Base-by-base conservation (phyloP, 305 asterid genomes). In the Salvia sclarea region DNA sequence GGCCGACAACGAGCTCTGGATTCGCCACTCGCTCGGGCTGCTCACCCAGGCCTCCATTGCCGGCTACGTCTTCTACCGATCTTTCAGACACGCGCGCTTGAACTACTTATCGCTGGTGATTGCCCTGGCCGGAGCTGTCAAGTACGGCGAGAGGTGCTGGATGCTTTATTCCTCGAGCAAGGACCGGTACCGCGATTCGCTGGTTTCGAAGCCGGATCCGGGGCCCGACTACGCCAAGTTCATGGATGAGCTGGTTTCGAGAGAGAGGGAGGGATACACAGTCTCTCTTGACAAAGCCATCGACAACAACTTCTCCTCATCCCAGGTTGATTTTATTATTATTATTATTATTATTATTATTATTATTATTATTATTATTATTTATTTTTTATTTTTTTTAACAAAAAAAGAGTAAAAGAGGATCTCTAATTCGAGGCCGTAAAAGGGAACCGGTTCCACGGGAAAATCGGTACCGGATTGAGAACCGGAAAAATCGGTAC, bases 1-100 rank as follows among this genome's bases (percentile, higher is more conserved):
- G 60, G 88, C 83, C 20, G 91, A 85, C 53, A 85, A 85, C 18
- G 84, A 83, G 81, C 85, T 85, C 31, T 83, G 88, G 91, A 11
- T 66, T 2, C 65, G 91, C 62, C 85, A 79, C 64, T 16, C 71
- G n/a, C 71, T 81, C 6, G 82, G 78, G 12, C 53, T 83, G 8
- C 1, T 75, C 12, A 60, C 75, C 65, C 91, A 85, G 60, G 75
- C 73, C 9, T 33, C 61, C 33, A 60, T 81, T 18, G 73, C 82
- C 3, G 1, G 81, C 28, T 85, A 79, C 41, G 68, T 85, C 61
- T 41, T 73, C 47, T 48, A 68, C 77, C 75, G 3, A 14, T 69
- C 74, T 1, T 74, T 71, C 73, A 28, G n/a, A 0, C 1, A 24
- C 16, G 10, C 31, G 13, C 25, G 10, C 3, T 0, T 74, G 0